Percentiles rank a stretch among this genome's conserved stretches.
phyloP scores from a whole-genome alignment of 768 basidiomycete genomes.

The Lentinula edodes region DNA sequence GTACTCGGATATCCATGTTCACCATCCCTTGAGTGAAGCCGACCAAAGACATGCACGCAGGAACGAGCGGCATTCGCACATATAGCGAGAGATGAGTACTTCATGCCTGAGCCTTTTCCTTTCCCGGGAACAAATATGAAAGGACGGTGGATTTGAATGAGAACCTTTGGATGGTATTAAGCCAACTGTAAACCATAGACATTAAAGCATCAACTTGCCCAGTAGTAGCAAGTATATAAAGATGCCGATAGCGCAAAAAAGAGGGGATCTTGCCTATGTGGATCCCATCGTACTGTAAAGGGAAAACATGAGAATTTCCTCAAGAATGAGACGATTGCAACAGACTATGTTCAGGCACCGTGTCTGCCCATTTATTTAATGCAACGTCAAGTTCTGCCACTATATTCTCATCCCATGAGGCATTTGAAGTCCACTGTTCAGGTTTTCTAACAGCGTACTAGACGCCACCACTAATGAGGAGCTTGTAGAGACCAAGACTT shows the following conservation, averaged over 20 bases:
- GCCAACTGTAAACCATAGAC: conserved; percentile 8
- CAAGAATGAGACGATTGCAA: too few species aligned
- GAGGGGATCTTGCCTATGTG: conserved; percentile 26
- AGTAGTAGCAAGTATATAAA: conserved; percentile 43
- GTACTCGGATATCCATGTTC: conserved; percentile 3
- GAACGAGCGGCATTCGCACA: conserved; percentile 33
- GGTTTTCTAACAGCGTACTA: not conserved
- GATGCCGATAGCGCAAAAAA: conserved; percentile 43
- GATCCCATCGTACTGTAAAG: conserved; percentile 31
- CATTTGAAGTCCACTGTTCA: not conserved
- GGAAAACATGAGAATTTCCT: too few species aligned
- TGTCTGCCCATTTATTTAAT: too few species aligned
- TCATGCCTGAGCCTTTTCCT: conserved; percentile 37
- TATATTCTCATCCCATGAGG: too few species aligned
- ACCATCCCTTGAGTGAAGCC: conserved; percentile 21
- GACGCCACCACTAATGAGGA: not conserved
- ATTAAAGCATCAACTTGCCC: conserved; percentile 32
- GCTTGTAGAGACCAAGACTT: not conserved
- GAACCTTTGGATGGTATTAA: not conserved
- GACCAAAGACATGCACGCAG: conserved; percentile 49
- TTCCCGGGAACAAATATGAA: conserved; percentile 41
- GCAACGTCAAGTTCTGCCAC: conserved; percentile 7
- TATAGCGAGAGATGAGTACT: conserved; percentile 52
- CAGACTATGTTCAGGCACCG: too few species aligned
- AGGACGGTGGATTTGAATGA: conserved; percentile 42